These are phyloP conservation scores for Pistacia integerrima DNA, from an alignment of 345 rosid genomes.

Conservation along the genomic window DNA sequence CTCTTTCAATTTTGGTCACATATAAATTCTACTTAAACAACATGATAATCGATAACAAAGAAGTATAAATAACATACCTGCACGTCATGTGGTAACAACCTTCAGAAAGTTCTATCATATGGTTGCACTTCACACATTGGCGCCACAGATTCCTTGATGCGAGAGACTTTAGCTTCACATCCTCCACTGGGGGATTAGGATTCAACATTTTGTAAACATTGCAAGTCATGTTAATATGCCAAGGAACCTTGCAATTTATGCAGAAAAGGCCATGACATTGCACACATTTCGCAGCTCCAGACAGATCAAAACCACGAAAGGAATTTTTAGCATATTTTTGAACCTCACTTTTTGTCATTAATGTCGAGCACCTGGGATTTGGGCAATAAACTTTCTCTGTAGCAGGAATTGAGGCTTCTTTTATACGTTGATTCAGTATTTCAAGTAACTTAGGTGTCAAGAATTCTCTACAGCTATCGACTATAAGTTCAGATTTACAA, in stretches of 20 bases:
- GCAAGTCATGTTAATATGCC: slow-evolving; percentile 66
- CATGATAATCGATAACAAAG: not conserved
- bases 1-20: not conserved
- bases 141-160: slow-evolving; percentile 60
- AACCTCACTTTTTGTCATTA: slow-evolving; percentile 63
- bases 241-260: slow-evolving; percentile 73
- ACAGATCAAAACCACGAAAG: slow-evolving; percentile 25
- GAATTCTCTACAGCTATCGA: slow-evolving; percentile 56
- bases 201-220: slow-evolving; percentile 40
- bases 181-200: slow-evolving; percentile 44
- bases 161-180: slow-evolving; percentile 48
- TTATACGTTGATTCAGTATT: slow-evolving; percentile 53
- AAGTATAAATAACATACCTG: slow-evolving; percentile 41
- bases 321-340: slow-evolving; percentile 38
- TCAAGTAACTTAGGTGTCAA: slow-evolving; percentile 63
- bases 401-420: slow-evolving; percentile 65
- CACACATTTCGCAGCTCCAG: slow-evolving; percentile 61
- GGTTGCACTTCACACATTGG: slow-evolving; percentile 56
- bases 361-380: slow-evolving; percentile 70
- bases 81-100: slow-evolving; percentile 77
- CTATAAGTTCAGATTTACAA: slow-evolving; percentile 59
- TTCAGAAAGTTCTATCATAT: slow-evolving; percentile 59
- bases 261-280: slow-evolving; percentile 61
- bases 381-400: slow-evolving; percentile 79
- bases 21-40: not conserved